Evolutionary conservation across 148 eudicot species (phyloP).

Genomic region (Silene conica): DNA sequence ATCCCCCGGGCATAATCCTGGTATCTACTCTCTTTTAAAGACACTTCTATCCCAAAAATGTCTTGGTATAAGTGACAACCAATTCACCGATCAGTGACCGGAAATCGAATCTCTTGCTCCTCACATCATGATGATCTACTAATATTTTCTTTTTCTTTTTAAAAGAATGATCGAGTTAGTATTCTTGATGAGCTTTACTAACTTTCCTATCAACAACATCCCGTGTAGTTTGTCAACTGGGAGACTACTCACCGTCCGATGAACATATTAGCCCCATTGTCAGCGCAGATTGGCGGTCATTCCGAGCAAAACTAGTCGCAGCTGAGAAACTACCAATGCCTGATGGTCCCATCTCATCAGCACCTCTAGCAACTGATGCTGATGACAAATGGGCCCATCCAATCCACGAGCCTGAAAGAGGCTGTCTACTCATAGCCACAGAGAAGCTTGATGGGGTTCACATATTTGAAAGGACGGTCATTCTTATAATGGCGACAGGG

Average conservation of each 20-base stretch:
- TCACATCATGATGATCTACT: background rate
- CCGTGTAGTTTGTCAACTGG: slow-evolving; percentile 40
- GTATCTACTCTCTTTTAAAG: background rate
- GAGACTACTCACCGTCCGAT: slow-evolving; percentile 50
- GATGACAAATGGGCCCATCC: slow-evolving; percentile 77
- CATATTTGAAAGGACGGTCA: slow-evolving; percentile 83
- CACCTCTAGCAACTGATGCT: slow-evolving; percentile 16
- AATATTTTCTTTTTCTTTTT: no score
- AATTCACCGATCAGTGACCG: background rate
- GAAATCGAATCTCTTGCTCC: background rate
- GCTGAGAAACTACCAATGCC: slow-evolving; percentile 36
- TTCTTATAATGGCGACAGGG: slow-evolving; percentile 67
- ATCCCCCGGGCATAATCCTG: background rate
- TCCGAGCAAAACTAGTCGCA: slow-evolving; percentile 74
- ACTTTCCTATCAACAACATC: background rate
- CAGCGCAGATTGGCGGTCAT: slow-evolving; percentile 69
- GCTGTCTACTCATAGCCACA: slow-evolving; percentile 79
- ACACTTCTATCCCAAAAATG: background rate
- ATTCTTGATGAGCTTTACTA: background rate
- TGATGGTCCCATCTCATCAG: slow-evolving; percentile 19
- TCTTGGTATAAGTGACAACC: background rate
- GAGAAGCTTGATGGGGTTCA: slow-evolving; percentile 90
- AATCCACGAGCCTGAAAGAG: slow-evolving; percentile 75
- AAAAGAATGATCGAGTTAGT: background rate
- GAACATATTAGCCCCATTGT: slow-evolving; percentile 36